Conservation (phyloP, 75 land plant species). For the Azolla pinnata region DNA sequence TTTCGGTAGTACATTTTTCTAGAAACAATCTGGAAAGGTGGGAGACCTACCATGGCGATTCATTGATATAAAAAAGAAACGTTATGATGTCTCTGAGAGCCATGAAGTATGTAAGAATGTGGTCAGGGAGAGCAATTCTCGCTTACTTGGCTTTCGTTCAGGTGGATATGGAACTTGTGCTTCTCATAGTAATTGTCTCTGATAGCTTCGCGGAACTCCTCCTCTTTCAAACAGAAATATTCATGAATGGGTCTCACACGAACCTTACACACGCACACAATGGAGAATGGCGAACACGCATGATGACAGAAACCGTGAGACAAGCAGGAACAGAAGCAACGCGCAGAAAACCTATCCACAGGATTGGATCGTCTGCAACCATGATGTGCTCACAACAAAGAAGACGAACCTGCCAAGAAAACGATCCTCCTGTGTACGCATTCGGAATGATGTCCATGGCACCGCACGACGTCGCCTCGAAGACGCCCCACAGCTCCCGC, state of each 20-base stretch:
- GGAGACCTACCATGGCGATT: conserved; percentile 1
- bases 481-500: conserved; percentile 52
- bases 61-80: background rate
- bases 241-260: conserved; percentile 24
- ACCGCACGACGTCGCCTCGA: conserved; percentile 44
- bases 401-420: conserved; percentile 48
- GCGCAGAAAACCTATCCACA: too few species aligned
- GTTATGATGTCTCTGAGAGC: background rate
- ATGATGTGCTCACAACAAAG: background rate
- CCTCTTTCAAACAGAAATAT: conserved; percentile 37
- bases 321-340: background rate
- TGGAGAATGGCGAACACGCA: background rate
- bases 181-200: conserved; percentile 35
- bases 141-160: conserved; percentile 37
- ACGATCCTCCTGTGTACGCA: conserved; percentile 39
- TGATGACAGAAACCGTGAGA: background rate
- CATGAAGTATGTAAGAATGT: background rate
- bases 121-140: background rate
- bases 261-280: conserved; percentile 37
- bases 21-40: background rate
- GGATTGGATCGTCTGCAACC: background rate
- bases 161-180: conserved; percentile 35
- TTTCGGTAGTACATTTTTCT: too few species aligned
- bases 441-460: conserved; percentile 36
- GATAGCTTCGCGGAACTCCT: conserved; percentile 37